Conservation (phyloP, 495 filamentous ascomycete genomes). For the Amphirosellinia nigrospora region DNA sequence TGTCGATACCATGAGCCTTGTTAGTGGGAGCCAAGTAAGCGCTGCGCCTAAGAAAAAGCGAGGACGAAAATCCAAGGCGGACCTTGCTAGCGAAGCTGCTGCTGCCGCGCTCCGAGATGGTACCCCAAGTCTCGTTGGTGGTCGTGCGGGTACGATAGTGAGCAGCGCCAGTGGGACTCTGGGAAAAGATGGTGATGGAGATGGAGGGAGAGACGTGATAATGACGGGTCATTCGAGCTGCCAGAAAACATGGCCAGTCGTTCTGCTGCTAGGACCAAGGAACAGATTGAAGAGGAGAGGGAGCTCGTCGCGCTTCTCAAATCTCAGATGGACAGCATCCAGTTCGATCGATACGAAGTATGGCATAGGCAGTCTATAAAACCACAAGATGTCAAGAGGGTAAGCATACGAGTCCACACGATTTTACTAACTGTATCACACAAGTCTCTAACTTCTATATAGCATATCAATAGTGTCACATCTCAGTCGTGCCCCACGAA, state of each 20-base stretch:
- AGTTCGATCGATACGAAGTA: slow-evolving; percentile 74
- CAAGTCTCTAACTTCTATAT: slow-evolving; percentile 34
- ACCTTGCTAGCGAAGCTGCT: slow-evolving; percentile 57
- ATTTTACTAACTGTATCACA: not conserved
- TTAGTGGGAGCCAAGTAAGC: slow-evolving; percentile 70
- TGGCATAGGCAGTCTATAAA: slow-evolving; percentile 73
- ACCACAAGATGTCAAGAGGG: slow-evolving; percentile 55
- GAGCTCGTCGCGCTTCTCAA: slow-evolving; percentile 65
- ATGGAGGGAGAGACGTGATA: slow-evolving; percentile 64
- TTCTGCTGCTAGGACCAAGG: slow-evolving; percentile 61
- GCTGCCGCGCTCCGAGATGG: slow-evolving; percentile 43
- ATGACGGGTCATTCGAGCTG: slow-evolving; percentile 69
- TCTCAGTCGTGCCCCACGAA: slow-evolving; percentile 83
- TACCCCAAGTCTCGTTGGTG: slow-evolving; percentile 55
- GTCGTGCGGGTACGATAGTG: slow-evolving; percentile 53
- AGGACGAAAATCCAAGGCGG: slow-evolving; percentile 69
- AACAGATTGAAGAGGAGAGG: slow-evolving; percentile 73
- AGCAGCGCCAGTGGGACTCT: slow-evolving; percentile 48
- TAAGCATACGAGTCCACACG: slow-evolving; percentile 37
- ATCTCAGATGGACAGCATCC: slow-evolving; percentile 68
- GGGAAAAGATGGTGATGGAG: slow-evolving; percentile 50
- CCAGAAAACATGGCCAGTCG: slow-evolving; percentile 63
- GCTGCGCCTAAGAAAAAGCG: slow-evolving; percentile 64
- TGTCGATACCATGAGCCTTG: slow-evolving; percentile 66
- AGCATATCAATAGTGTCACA: slow-evolving; percentile 86